phyloP scores from a whole-genome alignment of 768 basidiomycete genomes.

The Wakefieldia striispora region DNA sequence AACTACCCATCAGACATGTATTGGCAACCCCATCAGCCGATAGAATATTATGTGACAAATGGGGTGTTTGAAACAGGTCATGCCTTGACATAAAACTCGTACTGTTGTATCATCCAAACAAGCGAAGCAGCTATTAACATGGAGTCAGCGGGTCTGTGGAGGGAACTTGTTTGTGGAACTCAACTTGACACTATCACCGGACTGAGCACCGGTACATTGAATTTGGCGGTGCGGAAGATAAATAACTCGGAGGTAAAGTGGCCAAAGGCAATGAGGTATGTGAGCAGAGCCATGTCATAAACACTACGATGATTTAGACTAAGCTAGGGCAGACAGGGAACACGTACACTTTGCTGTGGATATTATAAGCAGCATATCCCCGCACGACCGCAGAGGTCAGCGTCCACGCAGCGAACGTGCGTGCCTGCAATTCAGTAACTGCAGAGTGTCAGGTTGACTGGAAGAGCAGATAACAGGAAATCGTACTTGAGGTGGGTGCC shows the following conservation, averaged over 20 bases:
- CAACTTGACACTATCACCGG: constrained; percentile 86
- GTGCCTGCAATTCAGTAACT: constrained; percentile 86
- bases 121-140: constrained; percentile 55
- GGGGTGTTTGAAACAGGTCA: constrained; percentile 16
- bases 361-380: constrained; percentile 86
- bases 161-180: constrained; percentile 33
- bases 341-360: constrained; percentile 74
- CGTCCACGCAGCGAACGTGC: constrained; percentile 93
- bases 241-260: constrained; percentile 88
- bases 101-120: constrained; percentile 84
- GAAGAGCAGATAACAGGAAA: background rate
- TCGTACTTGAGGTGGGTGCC: constrained; percentile 39
- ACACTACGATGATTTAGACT: constrained; percentile 46
- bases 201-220: constrained; percentile 58
- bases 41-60: background rate
- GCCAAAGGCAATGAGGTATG: constrained; percentile 86
- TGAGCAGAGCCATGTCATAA: constrained; percentile 85
- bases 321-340: constrained; percentile 5
- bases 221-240: constrained; percentile 73
- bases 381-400: constrained; percentile 81
- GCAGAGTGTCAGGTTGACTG: background rate
- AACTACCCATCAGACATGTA: background rate
- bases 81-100: constrained; percentile 69
- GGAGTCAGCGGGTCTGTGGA: constrained; percentile 6
- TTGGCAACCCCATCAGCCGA: background rate